Evolutionary conservation across 148 eudicot species (phyloP).

Genomic region (Camellia lanceoleosa): DNA sequence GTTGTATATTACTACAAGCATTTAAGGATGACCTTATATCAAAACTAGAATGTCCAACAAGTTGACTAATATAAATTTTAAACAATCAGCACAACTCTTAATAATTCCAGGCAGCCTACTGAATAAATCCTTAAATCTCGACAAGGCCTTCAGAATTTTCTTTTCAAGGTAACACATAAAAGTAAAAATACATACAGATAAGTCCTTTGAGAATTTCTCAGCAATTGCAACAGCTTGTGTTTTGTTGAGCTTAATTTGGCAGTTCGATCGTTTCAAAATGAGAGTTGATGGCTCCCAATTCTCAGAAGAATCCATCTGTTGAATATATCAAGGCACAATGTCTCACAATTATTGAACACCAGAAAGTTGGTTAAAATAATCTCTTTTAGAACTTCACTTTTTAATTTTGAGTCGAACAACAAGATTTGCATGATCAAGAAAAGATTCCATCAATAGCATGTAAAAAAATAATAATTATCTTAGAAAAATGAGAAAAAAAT

Average conservation of each 20-base stretch:
- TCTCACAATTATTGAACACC: not conserved
- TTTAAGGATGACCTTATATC: no score
- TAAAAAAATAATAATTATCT: not conserved
- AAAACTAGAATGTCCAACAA: not conserved
- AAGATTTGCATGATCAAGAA: not conserved
- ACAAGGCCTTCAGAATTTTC: not conserved
- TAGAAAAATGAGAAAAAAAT: not conserved
- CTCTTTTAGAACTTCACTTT: not conserved
- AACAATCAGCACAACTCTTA: not conserved
- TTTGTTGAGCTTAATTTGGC: constrained; percentile 57
- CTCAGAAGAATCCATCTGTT: constrained; percentile 69
- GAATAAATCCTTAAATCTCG: not conserved
- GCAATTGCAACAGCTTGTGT: constrained; percentile 46
- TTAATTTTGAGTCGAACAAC: not conserved
- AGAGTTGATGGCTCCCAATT: constrained; percentile 75
- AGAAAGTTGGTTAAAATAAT: not conserved
- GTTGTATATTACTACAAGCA: no score
- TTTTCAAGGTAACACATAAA: not conserved
- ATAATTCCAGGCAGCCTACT: not conserved
- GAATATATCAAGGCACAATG: constrained; percentile 18
- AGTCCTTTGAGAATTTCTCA: constrained; percentile 71
- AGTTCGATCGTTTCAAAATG: constrained; percentile 56
- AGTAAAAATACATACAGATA: constrained; percentile 47
- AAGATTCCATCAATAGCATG: not conserved
- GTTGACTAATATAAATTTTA: not conserved